Evolutionary conservation across 2,329 filamentous ascomycete genomes (phyloP), one percentile per base, ranked within the genome.

Genomic region (Botrytis squamosa): DNA sequence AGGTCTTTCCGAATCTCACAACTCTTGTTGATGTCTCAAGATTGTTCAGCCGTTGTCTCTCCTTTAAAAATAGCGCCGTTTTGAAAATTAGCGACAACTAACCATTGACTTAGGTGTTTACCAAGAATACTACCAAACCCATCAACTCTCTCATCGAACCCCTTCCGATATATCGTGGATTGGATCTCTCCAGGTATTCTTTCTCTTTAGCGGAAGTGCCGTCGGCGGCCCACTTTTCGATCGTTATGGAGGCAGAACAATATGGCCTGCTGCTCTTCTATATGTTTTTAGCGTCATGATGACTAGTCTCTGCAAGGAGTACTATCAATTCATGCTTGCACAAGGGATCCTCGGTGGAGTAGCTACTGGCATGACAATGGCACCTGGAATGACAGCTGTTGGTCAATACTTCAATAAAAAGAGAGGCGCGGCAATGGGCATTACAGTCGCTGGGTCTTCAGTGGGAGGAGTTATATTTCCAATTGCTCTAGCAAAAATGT

Each of bases 51-150:
- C 25, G 1, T 42, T 22, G 16, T 40, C 38, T 29, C 25, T 59
- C 49, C 49, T 38, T 57, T 16, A 10, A 18, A 29, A 16, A 22
- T 29, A 52, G 44, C 42, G 22, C 55, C 7, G 7, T 46, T 29
- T 71, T 36, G n/a, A 16, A 29, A 68, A 55, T 36, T 36, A 29
- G n/a, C 38, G 20, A 42, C 12, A 49, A 52, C n/a, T 70, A 38
- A 71, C 33, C 1, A 18, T 57, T 44, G 25, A 38, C 10, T 49
- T 81, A 78, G 78, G 87, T 8, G 82, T 85, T 29, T 89, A 89
- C 74, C 87, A 90, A 77, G 84, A 85, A 44, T 88, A 89, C 77
- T 90, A 90, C 76, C 81, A 88, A 75, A 83, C 79, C 7, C 80
- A 84, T 14, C 84, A 85, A 36, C 80, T 90, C 7, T 79, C 77